These are phyloP conservation scores for Saitoella complicata DNA, from an alignment of 805 yeast species.

Conservation along the genomic window DNA sequence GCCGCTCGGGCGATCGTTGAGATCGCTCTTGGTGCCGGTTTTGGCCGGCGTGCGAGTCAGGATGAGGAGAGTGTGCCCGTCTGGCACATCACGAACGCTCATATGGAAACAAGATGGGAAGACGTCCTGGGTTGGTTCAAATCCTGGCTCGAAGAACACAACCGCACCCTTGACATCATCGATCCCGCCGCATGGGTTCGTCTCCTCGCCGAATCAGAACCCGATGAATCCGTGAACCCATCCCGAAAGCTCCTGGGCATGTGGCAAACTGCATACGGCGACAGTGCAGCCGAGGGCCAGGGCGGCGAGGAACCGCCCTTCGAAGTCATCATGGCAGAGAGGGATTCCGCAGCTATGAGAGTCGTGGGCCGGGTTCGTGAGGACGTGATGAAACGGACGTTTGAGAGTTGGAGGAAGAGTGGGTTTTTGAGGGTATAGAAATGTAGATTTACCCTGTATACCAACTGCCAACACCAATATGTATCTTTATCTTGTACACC, in stretches of 20 bases:
- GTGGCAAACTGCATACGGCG: constrained; percentile 6
- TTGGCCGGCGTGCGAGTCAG: not conserved
- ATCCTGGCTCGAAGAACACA: constrained; percentile 4
- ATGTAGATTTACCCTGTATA: too few species aligned
- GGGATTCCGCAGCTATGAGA: not conserved
- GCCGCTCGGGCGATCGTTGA: constrained; percentile 7
- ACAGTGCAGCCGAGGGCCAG: constrained; percentile 1
- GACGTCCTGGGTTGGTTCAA: constrained; percentile 2
- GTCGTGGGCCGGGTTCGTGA: too few species aligned
- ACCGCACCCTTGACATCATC: constrained; percentile 4
- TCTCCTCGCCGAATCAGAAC: constrained; percentile 2
- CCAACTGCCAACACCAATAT: too few species aligned
- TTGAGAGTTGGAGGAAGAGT: too few species aligned
- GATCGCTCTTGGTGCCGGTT: constrained; percentile 2
- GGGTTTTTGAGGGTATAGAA: too few species aligned
- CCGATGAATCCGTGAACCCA: constrained; percentile 9
- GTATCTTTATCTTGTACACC: too few species aligned
- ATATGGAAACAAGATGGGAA: constrained; percentile 7
- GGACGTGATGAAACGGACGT: too few species aligned
- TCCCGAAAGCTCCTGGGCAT: constrained; percentile 5
- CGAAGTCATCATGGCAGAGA: constrained; percentile 2
- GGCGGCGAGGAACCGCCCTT: constrained; percentile 6
- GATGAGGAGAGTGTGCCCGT: constrained; percentile 2
- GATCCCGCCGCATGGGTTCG: constrained; percentile 6
- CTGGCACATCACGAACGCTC: constrained; percentile 5